Base-by-base conservation (phyloP, 2,329 filamentous ascomycete species). In the Cercospora beticola region DNA sequence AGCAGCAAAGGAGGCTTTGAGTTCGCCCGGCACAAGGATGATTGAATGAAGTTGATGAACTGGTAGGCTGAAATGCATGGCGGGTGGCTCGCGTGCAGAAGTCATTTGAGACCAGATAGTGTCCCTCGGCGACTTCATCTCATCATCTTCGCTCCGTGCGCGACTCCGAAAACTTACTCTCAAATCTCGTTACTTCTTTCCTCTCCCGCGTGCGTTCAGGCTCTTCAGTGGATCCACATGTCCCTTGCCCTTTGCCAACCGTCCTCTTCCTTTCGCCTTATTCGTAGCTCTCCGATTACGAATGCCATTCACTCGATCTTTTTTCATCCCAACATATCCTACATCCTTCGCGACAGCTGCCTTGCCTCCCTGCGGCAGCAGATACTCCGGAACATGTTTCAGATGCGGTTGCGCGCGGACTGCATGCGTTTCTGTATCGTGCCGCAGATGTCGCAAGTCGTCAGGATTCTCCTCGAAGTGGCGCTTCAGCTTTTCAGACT, bases 381-480 rank as follows among this genome's bases (percentile, higher is more conserved):
- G 82, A 78, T 99, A 99, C 58, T 97, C 94, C 0, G 95, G 95
- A 1, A 99, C 92, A 79, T 97, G 92, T 81, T 93, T 96, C 72
- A 99, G 83, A 83, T 99, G 95, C 7, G 91, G 87, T 81, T 98
- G 94, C 57, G 93, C 89, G 68, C 92, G 85, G 14, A 94, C 92
- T 26, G 93, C 89, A 69, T 93, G 87, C 66, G 97, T 84, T 79
- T 97, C 94, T 43, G 90, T 90, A 78, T 99, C 95, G 78, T 99
- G 95, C 28, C 94, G 88, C 73, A 98, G 84, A 78, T 97, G 93
- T 43, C 89, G 88, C 72, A 98, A 82, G 78, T 98, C 94, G 33
- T 90, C 89, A 0, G 95, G 95, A 79, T 99, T 97, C 80, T 99
- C 95, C 78, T 98, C 95, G 76, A 98, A 99, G 83, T 98, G 93